A percentile compares a stretch with the other conserved stretches of the same genome.
Evolutionary conservation across 371 early-diverging fungal species (phyloP).

Genomic region (Conidiobolus incongruus): DNA sequence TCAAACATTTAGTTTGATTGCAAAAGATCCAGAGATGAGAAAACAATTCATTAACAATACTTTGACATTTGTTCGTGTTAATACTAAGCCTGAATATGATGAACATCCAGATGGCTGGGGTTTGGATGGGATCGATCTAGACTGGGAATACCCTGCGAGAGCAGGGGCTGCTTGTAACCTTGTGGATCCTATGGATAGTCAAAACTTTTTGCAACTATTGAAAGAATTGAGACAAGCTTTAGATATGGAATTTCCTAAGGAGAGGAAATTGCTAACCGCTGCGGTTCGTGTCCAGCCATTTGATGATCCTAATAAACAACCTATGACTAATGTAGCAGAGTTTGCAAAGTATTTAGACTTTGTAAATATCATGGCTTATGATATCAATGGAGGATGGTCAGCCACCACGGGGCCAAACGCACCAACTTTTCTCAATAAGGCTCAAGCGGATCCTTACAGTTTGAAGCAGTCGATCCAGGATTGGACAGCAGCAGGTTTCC

Average conservation of each 20-base stretch:
- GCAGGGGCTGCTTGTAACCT: constrained; percentile 43
- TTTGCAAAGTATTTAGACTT: constrained; percentile 27
- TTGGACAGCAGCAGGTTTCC: not conserved
- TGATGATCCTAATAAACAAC: constrained; percentile 18
- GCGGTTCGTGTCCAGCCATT: constrained; percentile 47
- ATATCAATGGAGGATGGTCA: constrained; percentile 29
- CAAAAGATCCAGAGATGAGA: constrained; percentile 13
- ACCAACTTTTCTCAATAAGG: constrained; percentile 22
- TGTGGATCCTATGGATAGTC: constrained; percentile 20
- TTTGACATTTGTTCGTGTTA: constrained; percentile 7
- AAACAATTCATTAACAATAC: constrained; percentile 22
- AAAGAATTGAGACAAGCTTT: constrained; percentile 32
- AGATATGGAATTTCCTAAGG: constrained; percentile 24
- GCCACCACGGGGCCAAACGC: constrained; percentile 33
- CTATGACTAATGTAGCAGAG: constrained; percentile 28
- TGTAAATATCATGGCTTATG: constrained; percentile 31
- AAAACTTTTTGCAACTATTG: constrained; percentile 27
- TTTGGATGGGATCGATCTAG: too few species aligned
- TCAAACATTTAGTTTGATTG: constrained; percentile 30
- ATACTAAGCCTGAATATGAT: not conserved
- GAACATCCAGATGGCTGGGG: not conserved
- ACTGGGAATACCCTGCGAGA: constrained; percentile 11
- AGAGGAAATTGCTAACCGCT: constrained; percentile 20
- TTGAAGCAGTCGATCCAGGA: constrained; percentile 12
- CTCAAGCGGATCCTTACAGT: constrained; percentile 12